These are phyloP conservation scores for Leucoagaricus sp. DNA, from an alignment of 1,284 basidiomycete genomes.

Conservation along the genomic window DNA sequence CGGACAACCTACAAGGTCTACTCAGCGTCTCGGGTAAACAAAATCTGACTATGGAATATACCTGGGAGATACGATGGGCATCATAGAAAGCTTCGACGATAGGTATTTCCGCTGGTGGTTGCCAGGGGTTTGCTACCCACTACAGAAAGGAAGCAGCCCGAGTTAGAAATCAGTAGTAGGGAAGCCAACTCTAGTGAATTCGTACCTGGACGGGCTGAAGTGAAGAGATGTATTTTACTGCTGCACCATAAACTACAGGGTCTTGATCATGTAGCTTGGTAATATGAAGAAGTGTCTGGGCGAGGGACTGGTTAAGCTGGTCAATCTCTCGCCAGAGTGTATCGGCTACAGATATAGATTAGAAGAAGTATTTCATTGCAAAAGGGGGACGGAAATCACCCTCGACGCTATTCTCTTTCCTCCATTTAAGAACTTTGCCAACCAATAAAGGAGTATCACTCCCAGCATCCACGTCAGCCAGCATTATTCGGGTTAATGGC, in stretches of 20 bases:
- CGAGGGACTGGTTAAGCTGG: conserved; percentile 59
- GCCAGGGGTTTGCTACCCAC: conserved; percentile 61
- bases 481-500: conserved; percentile 75
- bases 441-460: conserved; percentile 93
- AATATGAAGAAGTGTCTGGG: conserved; percentile 50
- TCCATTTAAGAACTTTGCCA: conserved; percentile 87
- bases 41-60: conserved; percentile 18
- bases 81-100: conserved; percentile 58
- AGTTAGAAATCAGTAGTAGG: conserved; percentile 6
- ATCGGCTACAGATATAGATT: conserved; percentile 45
- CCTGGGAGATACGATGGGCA: conserved; percentile 60
- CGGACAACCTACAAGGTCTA: conserved; percentile 64
- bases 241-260: conserved; percentile 49
- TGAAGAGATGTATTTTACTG: conserved; percentile 61
- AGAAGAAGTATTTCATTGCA: background rate
- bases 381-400: conserved; percentile 40
- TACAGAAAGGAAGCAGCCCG: conserved; percentile 23
- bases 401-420: conserved; percentile 58
- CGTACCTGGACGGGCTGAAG: conserved; percentile 59
- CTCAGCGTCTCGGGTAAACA: background rate
- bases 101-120: conserved; percentile 40
- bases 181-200: background rate
- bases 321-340: conserved; percentile 74
- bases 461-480: conserved; percentile 93
- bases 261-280: conserved; percentile 49